Percentiles rank a stretch among this genome's conserved stretches.
Conservation (phyloP, 2,329 filamentous ascomycete genomes). For the Scedosporium boydii region DNA sequence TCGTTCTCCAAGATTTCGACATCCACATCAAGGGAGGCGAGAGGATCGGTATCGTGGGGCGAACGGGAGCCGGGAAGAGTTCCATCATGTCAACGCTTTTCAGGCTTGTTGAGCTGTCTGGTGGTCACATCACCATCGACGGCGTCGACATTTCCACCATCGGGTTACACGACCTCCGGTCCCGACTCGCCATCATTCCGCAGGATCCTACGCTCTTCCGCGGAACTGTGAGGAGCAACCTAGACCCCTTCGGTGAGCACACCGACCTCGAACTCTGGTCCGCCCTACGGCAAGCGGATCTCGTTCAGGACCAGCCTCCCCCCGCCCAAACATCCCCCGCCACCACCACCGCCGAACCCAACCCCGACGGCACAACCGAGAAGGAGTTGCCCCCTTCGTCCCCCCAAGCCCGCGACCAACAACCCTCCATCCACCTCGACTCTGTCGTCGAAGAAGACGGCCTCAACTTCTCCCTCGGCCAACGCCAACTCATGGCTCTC, state of each 20-base stretch:
- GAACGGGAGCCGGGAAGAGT: conserved; percentile 75
- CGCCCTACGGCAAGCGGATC: conserved; percentile 65
- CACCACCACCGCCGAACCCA: conserved; percentile 16
- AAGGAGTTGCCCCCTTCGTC: background rate
- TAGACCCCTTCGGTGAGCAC: conserved; percentile 75
- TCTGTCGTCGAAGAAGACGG: conserved; percentile 85
- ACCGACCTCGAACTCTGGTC: conserved; percentile 70
- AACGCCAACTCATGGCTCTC: conserved; percentile 90
- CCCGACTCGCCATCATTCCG: conserved; percentile 71
- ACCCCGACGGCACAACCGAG: conserved; percentile 9
- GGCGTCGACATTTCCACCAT: conserved; percentile 62
- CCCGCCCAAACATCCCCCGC: conserved; percentile 13
- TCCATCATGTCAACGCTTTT: conserved; percentile 79
- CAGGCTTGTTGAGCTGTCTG: conserved; percentile 59
- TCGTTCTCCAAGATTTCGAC: conserved; percentile 60
- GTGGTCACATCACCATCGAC: conserved; percentile 54
- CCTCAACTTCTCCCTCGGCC: conserved; percentile 89
- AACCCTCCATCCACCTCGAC: conserved; percentile 66
- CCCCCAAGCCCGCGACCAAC: conserved; percentile 16
- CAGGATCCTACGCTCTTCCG: conserved; percentile 78
- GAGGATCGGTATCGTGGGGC: conserved; percentile 71
- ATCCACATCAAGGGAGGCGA: conserved; percentile 70
- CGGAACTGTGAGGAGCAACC: conserved; percentile 68
- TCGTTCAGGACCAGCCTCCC: conserved; percentile 43
- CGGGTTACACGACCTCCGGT: conserved; percentile 66